Conservation (phyloP, 108 stramenopile species). For the Cyclotella kingstonii region DNA sequence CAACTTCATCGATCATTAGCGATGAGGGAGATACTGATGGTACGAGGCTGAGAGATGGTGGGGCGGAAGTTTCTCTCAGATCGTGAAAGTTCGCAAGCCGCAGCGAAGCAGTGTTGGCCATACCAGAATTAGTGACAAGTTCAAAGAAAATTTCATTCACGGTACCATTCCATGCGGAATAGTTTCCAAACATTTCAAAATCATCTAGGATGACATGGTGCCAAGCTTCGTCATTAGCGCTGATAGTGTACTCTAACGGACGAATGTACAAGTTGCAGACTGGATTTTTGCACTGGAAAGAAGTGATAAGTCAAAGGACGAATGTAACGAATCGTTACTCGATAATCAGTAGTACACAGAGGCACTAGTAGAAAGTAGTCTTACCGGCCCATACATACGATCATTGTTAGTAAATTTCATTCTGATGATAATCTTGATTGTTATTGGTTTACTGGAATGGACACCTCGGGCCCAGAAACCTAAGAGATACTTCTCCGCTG, state of each 20-base stretch:
- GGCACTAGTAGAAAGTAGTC: too few species aligned
- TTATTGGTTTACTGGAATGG: neutral
- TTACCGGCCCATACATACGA: slow-evolving; percentile 13
- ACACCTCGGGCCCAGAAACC: slow-evolving; percentile 13
- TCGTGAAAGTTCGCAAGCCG: slow-evolving; percentile 26
- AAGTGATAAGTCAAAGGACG: too few species aligned
- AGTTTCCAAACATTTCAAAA: slow-evolving; percentile 30
- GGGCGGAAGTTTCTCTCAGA: slow-evolving; percentile 3
- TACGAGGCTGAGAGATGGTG: slow-evolving; percentile 11
- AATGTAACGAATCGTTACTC: too few species aligned
- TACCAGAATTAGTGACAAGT: slow-evolving; percentile 3
- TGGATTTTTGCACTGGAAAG: slow-evolving; percentile 6
- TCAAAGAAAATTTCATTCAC: slow-evolving; percentile 23
- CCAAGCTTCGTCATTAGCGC: slow-evolving; percentile 6
- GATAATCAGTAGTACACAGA: too few species aligned
- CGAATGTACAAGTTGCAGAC: slow-evolving; percentile 27
- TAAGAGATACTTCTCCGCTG: slow-evolving; percentile 14
- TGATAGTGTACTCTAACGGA: slow-evolving; percentile 5
- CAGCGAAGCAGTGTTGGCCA: slow-evolving; percentile 8
- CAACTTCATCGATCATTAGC: slow-evolving; percentile 14
- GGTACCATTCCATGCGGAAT: slow-evolving; percentile 28
- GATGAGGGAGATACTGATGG: slow-evolving; percentile 18
- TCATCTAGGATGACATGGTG: slow-evolving; percentile 26
- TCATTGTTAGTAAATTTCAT: slow-evolving; percentile 30
- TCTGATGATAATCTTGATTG: slow-evolving; percentile 14